Conservation (phyloP, 805 yeast genomes). For the Pichia paraexigua region DNA sequence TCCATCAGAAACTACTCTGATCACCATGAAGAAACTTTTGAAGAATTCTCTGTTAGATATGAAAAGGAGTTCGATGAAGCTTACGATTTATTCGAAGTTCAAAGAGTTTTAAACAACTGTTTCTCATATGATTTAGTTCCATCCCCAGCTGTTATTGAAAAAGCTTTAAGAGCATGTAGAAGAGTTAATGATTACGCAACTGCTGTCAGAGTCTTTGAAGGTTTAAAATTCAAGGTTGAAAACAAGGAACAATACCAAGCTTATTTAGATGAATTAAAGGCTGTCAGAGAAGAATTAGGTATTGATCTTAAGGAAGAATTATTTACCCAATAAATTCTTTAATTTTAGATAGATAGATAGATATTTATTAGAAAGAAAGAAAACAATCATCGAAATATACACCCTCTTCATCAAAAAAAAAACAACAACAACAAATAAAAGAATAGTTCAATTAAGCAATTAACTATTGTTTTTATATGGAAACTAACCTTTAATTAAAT, state of each 20-base stretch:
- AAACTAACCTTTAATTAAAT: neutral
- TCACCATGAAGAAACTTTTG: slow-evolving; percentile 88
- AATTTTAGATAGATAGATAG: neutral
- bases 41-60: slow-evolving; percentile 83
- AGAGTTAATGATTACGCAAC: slow-evolving; percentile 98
- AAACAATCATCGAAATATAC: neutral
- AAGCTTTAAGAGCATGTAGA: slow-evolving; percentile 96
- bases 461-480: slow-evolving; percentile 18
- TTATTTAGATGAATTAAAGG: slow-evolving; percentile 90
- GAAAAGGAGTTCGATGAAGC: slow-evolving; percentile 96
- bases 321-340: slow-evolving; percentile 31
- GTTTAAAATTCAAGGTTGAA: slow-evolving; percentile 92
- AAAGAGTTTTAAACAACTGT: slow-evolving; percentile 94
- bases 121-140: slow-evolving; percentile 98
- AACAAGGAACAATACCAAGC: slow-evolving; percentile 90
- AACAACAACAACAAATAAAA: neutral
- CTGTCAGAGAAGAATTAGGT: slow-evolving; percentile 85
- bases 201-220: slow-evolving; percentile 97
- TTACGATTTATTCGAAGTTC: slow-evolving; percentile 78
- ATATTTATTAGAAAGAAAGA: neutral
- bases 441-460: neutral
- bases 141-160: slow-evolving; percentile 91
- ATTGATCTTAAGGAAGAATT: slow-evolving; percentile 88
- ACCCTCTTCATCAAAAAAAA: neutral
- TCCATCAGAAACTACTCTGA: slow-evolving; percentile 60